Evolutionary conservation across 1,284 basidiomycete genomes (phyloP).

Genomic region (Heterobasidion parviporum): DNA sequence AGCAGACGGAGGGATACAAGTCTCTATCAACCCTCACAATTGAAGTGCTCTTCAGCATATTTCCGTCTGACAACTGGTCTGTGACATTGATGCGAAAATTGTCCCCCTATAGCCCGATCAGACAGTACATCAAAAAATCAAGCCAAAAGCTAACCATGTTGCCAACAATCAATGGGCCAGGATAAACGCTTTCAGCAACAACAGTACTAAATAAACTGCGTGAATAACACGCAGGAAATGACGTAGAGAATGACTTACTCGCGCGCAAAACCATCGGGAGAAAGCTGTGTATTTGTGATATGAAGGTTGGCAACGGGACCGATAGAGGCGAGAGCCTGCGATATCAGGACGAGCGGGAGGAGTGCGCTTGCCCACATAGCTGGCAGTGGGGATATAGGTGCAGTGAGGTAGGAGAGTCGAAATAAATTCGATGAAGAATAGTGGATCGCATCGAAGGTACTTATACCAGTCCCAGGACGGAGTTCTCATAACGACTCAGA

Average conservation of each 20-base stretch:
- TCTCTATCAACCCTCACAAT: constrained; percentile 17
- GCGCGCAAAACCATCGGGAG: constrained; percentile 12
- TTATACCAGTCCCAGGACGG: no score
- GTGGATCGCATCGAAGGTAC: background rate
- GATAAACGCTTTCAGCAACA: constrained; percentile 11
- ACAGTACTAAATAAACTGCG: constrained; percentile 7
- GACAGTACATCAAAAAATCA: background rate
- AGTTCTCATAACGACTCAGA: no score
- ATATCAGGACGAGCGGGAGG: background rate
- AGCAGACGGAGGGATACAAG: background rate
- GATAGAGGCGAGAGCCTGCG: constrained; percentile 4
- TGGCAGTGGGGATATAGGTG: no score
- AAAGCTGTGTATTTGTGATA: constrained; percentile 7
- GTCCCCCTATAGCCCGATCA: constrained; percentile 7
- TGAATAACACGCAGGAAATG: background rate
- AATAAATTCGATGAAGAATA: background rate
- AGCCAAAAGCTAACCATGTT: constrained; percentile 3
- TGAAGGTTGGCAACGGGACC: constrained; percentile 8
- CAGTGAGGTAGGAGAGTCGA: background rate
- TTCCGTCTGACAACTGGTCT: constrained; percentile 23
- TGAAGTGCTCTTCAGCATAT: constrained; percentile 25
- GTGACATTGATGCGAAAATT: constrained; percentile 25
- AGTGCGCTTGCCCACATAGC: background rate
- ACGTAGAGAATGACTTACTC: constrained; percentile 3
- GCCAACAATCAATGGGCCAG: constrained; percentile 13